These are phyloP conservation scores for Syncephalastrum sp. DNA, from an alignment of 371 early-diverging fungal genomes.

Conservation along the genomic window DNA sequence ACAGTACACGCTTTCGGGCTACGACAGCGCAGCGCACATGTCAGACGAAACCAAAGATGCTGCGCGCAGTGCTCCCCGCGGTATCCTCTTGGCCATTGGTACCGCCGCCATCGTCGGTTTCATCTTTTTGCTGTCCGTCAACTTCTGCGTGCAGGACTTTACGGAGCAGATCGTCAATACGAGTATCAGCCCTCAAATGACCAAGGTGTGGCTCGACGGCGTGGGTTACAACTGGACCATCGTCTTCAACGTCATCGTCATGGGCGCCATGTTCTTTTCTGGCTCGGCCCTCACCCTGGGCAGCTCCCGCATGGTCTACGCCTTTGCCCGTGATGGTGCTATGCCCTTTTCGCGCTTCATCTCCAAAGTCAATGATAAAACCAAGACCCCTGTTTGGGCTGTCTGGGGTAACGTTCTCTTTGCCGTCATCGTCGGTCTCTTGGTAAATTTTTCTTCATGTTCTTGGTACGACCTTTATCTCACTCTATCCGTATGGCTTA, in stretches of 20 bases:
- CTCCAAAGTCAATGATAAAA: constrained; percentile 30
- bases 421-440: constrained; percentile 40
- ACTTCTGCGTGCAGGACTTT: constrained; percentile 60
- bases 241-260: constrained; percentile 47
- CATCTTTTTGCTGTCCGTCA: constrained; percentile 54
- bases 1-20: constrained; percentile 65
- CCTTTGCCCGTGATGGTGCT: constrained; percentile 75
- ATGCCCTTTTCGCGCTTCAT: constrained; percentile 54
- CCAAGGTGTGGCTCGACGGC: constrained; percentile 59
- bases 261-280: constrained; percentile 57
- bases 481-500: constrained; percentile 25
- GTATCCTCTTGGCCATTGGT: constrained; percentile 58
- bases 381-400: constrained; percentile 42
- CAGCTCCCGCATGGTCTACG: constrained; percentile 71
- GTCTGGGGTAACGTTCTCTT: constrained; percentile 53
- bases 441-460: constrained; percentile 21
- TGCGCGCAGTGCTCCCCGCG: constrained; percentile 61
- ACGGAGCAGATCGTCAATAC: constrained; percentile 47
- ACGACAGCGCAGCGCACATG: constrained; percentile 77
- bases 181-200: constrained; percentile 40
- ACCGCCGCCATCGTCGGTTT: constrained; percentile 55
- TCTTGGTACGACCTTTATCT: constrained; percentile 39
- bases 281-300: constrained; percentile 50
- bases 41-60: constrained; percentile 74
- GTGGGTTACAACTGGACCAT: constrained; percentile 55